Evolutionary conservation across 23 red algal species (phyloP).

Genomic region (Gracilaria vermiculophylla): DNA sequence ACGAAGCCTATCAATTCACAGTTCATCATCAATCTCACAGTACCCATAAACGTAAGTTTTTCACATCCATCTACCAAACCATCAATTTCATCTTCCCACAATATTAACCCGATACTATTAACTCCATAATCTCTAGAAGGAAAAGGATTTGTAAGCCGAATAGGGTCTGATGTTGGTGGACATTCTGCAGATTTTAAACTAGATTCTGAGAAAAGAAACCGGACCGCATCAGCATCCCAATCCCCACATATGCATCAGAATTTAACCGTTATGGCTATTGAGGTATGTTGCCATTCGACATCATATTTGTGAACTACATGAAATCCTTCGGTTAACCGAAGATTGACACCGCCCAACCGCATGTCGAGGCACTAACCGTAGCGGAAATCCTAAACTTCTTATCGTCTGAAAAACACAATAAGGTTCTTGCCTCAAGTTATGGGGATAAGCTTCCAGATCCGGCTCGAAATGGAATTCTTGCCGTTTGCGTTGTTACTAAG

Average conservation of each 20-base stretch:
- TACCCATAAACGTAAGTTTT: not conserved
- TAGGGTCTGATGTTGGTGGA: not conserved
- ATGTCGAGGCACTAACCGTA: not conserved
- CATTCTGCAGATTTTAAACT: not conserved
- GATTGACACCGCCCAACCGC: not conserved
- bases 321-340: not conserved
- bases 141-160: not conserved
- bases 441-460: conserved; percentile 55
- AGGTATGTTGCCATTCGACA: conserved; percentile 20
- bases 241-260: conserved; percentile 59
- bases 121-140: not conserved
- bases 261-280: conserved; percentile 43
- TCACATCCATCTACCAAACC: not conserved
- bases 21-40: conserved; percentile 3
- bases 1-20: conserved; percentile 55
- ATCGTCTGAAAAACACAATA: not conserved
- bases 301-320: not conserved
- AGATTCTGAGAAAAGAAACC: conserved; percentile 29
- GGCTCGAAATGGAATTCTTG: conserved; percentile 40
- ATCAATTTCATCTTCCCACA: not conserved
- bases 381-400: not conserved
- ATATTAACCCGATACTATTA: conserved; percentile 6
- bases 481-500: conserved; percentile 19
- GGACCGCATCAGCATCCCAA: conserved; percentile 5
- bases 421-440: conserved; percentile 65